Base-by-base conservation (phyloP, 148 eudicot species). In the Arbutus unedo region DNA sequence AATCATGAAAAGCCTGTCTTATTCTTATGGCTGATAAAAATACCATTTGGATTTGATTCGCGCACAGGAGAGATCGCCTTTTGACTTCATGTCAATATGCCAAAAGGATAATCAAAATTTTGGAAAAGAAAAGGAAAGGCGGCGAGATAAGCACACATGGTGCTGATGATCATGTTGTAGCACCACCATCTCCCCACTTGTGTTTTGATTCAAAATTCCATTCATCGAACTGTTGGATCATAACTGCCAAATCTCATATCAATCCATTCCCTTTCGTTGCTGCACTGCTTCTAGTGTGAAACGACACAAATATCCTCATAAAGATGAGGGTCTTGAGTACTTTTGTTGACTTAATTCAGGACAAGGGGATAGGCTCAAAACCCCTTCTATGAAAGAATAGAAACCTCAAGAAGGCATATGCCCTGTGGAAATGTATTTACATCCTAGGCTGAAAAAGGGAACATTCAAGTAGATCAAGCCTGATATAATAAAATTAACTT, bases 401-500 rank as follows among this genome's bases (percentile, higher is more conserved):
- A 11, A 56, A 45, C 38, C 25, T 8, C 2, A 2, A 75, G 77
- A 2, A 75, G 77, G 86, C 44, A 81, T 84, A 84, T 81, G 81
- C 79, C 55, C 77, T 81, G 55, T 53, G 31, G 75, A 84, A 81
- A 51, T 81, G 51, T 54, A 70, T 67, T 84, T 79, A 76, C 45
- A 16, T 3, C n/a, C 77, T 81, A 84, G 83, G 45, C 43, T 41
- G 57, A 73, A 55, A 76, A 76, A 68, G 70, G 74, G 78, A 81
- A 77, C 78, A 85, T 84, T 84, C 49, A 81, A 78, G 54, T 76
- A 76, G 84, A 85, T 85, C 57, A 81, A 68, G 60, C 68, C 81
- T 81, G 75, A 81, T 44, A 76, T 47, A 68, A 81, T 31, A 55
- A 48, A 15, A 72, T 18, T 70, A 72, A 54, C 25, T 31, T 68